Base-by-base conservation (phyloP, 169 alveolate species). In the Eimeria necatrix region DNA sequence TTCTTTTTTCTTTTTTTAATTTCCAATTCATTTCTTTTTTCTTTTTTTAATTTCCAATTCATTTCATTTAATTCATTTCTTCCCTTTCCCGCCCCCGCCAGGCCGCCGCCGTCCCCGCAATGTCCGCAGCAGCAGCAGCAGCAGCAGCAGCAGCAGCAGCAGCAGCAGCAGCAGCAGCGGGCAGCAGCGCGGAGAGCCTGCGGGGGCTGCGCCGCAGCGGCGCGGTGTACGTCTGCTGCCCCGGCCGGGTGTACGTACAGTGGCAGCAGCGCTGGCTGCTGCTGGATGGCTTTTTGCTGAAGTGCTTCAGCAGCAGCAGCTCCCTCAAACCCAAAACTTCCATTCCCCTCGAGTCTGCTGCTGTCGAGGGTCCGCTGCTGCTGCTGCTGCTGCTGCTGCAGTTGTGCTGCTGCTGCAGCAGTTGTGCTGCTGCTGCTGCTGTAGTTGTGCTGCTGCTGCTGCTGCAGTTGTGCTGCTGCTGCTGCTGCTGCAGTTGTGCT, bases 241-340 rank as follows among this genome's bases (percentile, higher is more conserved):
- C 85, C 4, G 94, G 94, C 9, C 61, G 83, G 68, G 71, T 87
- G 56, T 87, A 87, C 18, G 84, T 61, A 49, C 94, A 87, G 94
- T 87, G 94, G 94, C 61, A 26, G 56, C 73, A 87, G 85, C 85
- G 94, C 26, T 87, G 94, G 94, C 71, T 87, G 26, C 70, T 87
- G 46, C 94, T 87, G 18, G 94, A 87, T 73, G 94, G 94, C 3
- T 87, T 87, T 59, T 14, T 87, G 59, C 85, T 87, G 26, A 87
- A 87, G 24, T 87, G 86, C 73, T 87, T 61, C 85, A 87, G 73
- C 85, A 53, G 78, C 71, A 46, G 94, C 71, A 87, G 51, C 68
- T 61, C 84, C 32, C 22, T 87, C n/a, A 87, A 87, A 22, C 94
- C 94, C n/a, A 41, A 51, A 56, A 70, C 71, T 20, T 26, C 94